Conservation (phyloP, 331 rosid genomes). For the Malus hybrid region DNA sequence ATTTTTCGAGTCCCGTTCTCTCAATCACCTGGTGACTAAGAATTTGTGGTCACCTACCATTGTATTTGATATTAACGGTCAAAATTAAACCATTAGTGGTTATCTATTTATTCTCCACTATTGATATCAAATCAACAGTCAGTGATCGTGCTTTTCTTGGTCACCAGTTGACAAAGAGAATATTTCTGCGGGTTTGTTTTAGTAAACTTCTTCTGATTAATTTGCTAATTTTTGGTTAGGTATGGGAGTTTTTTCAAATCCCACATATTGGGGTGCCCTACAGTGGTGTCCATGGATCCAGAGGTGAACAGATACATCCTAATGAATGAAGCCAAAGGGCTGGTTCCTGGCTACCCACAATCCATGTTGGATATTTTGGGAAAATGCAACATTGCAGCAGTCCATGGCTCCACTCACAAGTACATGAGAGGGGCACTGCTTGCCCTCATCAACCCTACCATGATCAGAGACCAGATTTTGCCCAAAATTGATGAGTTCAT, state of each 20-base stretch:
- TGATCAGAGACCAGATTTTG: conserved; percentile 60
- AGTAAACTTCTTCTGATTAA: not conserved
- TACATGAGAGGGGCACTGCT: conserved; percentile 84
- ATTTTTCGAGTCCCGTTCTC: too few relatives aligned
- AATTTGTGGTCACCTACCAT: too few relatives aligned
- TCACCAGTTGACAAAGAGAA: too few relatives aligned
- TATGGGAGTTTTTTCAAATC: conserved; percentile 95
- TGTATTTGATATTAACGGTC: too few relatives aligned
- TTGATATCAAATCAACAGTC: too few relatives aligned
- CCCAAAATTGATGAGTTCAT: conserved; percentile 79
- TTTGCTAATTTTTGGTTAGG: conserved; percentile 27
- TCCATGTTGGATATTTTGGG: conserved; percentile 97
- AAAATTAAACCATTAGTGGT: too few relatives aligned
- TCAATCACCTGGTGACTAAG: too few relatives aligned
- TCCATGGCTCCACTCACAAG: conserved; percentile 93
- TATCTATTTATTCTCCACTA: too few relatives aligned
- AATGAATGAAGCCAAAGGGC: conserved; percentile 90
- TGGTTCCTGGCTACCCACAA: conserved; percentile 93
- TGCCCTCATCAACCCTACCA: conserved; percentile 61
- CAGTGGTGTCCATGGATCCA: conserved; percentile 94
- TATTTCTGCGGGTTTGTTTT: too few relatives aligned
- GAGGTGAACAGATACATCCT: conserved; percentile 80
- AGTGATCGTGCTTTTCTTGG: too few relatives aligned
- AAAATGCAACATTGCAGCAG: conserved; percentile 88
- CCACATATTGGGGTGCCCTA: conserved; percentile 94